A percentile compares a stretch with the other conserved stretches of the same genome.
These are phyloP conservation scores for Auxenochlorella protothecoides DNA, from an alignment of 139 green algal genomes.

Conservation along the genomic window DNA sequence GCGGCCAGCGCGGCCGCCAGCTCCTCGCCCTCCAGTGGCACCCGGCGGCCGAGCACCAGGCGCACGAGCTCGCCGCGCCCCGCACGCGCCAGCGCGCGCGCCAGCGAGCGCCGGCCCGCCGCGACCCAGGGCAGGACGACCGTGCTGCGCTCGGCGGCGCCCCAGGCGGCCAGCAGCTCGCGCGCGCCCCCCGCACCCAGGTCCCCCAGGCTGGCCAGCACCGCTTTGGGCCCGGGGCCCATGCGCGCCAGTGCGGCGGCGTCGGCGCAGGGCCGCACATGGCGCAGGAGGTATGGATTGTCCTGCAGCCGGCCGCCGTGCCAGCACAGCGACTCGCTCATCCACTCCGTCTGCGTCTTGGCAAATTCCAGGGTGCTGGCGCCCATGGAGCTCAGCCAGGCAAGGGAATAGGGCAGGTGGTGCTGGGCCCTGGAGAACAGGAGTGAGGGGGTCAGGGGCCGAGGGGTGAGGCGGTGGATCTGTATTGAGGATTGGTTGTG, in stretches of 20 bases:
- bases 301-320: neutral
- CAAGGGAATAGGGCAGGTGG: conserved; percentile 60
- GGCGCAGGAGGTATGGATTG: neutral
- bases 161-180: conserved; percentile 76
- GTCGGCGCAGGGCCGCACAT: no score
- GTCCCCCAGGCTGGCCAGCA: conserved; percentile 61
- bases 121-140: conserved; percentile 56
- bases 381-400: conserved; percentile 50
- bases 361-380: conserved; percentile 21
- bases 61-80: conserved; percentile 18
- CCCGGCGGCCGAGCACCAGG: conserved; percentile 30
- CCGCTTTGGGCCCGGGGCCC: conserved; percentile 52
- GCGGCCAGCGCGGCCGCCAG: conserved; percentile 32
- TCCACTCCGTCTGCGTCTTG: conserved; percentile 71
- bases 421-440: conserved; percentile 11
- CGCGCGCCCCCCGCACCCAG: conserved; percentile 57
- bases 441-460: no score
- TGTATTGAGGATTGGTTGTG: no score
- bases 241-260: conserved; percentile 31
- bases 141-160: conserved; percentile 48
- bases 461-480: no score
- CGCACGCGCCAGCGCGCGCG: conserved; percentile 16
- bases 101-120: conserved; percentile 2
- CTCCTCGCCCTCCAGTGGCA: conserved; percentile 74
- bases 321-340: conserved; percentile 49